Base-by-base conservation (phyloP, 2,329 filamentous ascomycete species). In the Botrytis medusae region DNA sequence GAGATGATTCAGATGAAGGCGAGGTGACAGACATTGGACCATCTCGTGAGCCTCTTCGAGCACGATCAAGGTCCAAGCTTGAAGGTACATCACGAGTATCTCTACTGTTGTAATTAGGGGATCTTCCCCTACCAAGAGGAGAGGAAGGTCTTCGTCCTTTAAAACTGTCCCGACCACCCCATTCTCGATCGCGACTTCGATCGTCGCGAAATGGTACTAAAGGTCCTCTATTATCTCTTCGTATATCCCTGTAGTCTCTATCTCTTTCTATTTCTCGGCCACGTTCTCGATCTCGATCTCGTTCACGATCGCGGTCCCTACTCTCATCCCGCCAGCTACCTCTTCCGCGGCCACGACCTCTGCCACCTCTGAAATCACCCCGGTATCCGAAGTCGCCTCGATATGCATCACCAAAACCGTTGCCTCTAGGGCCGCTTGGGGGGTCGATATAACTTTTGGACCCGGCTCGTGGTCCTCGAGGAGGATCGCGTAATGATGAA, bases 381-480 rank as follows among this genome's bases (percentile, higher is more conserved):
- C 89, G 85, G 77, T 90, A 91, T 20, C 78, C 86, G 88, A 77
- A 78, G 65, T 80, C 79, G 73, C 85, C 86, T 75, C 89, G 85
- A 77, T 90, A 91, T 70, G 93, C 92, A 37, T 89, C 86, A 4
- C 84, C 84, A 79, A 91, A 93, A 14, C 88, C 89, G 73, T 90
- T 87, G 61, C 91, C 91, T 73, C 92, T 87, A 22, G 90, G 91
- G 44, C 90, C 90, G 76, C 87, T 88, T 44, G 88, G 84, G 74
- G 95, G 75, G 73, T 80, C 93, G 74, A 92, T 87, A 67, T 73
- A 76, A 73, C 94, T 84, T 6, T 72, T 72, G 1, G 71, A 72
- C 20, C 71, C 71, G 37, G 92, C 93, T 82, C 95, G 94, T 18
- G 94, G 94, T 0, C 93, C 94, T 72, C 94, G 88, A 4, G 94